phyloP scores from a whole-genome alignment of 2,329 filamentous ascomycete species.

The Apiospora saccharicola region DNA sequence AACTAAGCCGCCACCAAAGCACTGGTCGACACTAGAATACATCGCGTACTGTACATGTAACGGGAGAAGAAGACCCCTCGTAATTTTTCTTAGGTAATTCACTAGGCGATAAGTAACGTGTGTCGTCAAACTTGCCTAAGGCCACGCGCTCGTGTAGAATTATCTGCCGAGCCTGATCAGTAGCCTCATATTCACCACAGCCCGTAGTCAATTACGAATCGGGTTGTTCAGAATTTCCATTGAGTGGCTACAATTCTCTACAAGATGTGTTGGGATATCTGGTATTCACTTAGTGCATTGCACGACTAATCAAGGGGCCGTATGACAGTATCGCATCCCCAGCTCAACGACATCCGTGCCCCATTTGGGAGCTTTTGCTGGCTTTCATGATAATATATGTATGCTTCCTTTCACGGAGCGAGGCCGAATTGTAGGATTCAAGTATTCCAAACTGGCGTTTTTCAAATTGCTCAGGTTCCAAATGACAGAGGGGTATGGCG shows the following conservation, averaged over 20 bases:
- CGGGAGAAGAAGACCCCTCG: not conserved
- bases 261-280: too few species aligned
- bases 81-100: slow-evolving; percentile 10
- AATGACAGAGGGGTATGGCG: not conserved
- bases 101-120: not conserved
- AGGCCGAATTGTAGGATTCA: not conserved
- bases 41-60: not conserved
- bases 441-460: not conserved
- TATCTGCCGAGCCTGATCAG: too few species aligned
- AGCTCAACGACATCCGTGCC: not conserved
- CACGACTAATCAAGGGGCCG: not conserved
- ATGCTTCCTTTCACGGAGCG: not conserved
- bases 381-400: not conserved
- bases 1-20: not conserved
- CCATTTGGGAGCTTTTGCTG: too few species aligned
- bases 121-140: not conserved
- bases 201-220: not conserved
- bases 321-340: not conserved
- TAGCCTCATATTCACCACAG: not conserved
- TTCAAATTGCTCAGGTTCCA: not conserved
- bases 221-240: not conserved
- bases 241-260: too few species aligned
- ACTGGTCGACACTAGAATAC: not conserved
- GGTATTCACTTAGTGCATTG: not conserved
- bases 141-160: not conserved